These are phyloP conservation scores for Jatropha podagrica DNA, from an alignment of 441 rosid species.

Conservation along the genomic window DNA sequence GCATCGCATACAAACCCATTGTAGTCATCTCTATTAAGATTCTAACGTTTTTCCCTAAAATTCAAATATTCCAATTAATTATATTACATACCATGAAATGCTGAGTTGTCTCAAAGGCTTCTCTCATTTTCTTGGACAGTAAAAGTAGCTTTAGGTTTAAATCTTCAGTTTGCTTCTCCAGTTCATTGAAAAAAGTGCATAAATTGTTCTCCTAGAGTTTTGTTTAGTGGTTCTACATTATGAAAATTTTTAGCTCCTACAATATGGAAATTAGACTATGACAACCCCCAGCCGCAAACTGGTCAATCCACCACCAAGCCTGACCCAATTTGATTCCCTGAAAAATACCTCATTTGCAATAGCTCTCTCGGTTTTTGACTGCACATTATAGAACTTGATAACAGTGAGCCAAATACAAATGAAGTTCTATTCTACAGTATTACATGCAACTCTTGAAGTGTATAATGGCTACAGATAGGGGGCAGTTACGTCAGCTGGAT, in stretches of 20 bases:
- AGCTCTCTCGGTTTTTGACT: background rate
- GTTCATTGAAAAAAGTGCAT: no score
- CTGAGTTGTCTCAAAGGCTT: no score
- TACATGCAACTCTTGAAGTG: background rate
- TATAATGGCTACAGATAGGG: background rate
- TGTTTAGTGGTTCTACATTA: background rate
- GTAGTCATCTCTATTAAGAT: background rate
- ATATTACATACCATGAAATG: no score
- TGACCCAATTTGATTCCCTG: background rate
- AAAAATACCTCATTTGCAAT: background rate
- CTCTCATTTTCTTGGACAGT: no score
- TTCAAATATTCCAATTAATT: no score
- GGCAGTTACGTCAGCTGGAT: constrained; percentile 9
- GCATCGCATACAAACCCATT: background rate
- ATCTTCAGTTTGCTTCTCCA: no score
- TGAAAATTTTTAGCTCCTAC: background rate
- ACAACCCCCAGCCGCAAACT: background rate
- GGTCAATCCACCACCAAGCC: background rate
- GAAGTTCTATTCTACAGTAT: background rate
- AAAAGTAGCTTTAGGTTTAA: no score
- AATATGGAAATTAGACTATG: background rate
- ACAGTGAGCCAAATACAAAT: background rate
- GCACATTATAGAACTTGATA: background rate
- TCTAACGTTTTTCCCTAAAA: background rate
- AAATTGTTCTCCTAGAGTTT: no score